Percentiles rank a stretch among this genome's conserved stretches.
phyloP scores from a whole-genome alignment of 2,329 filamentous ascomycete species.

The Dactylellina drechsleri region DNA sequence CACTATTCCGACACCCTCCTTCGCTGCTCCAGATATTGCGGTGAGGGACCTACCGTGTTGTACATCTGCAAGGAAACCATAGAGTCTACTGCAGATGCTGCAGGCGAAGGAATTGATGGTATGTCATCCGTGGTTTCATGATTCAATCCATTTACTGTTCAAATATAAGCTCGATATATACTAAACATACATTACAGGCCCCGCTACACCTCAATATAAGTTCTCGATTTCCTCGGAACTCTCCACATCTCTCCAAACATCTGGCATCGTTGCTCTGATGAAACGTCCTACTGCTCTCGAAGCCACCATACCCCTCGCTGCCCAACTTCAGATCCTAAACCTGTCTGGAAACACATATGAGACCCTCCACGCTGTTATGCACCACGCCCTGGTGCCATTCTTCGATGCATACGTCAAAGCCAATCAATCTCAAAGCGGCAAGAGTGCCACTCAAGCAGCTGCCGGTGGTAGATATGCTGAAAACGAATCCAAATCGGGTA shows the following conservation, averaged over 20 bases:
- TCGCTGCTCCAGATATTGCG: constrained; percentile 87
- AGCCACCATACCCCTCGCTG: constrained; percentile 79
- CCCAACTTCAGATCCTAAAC: constrained; percentile 92
- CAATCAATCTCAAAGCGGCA: constrained; percentile 68
- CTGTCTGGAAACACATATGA: constrained; percentile 89
- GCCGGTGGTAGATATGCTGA: constrained; percentile 71
- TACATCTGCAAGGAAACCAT: constrained; percentile 88
- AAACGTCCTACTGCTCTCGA: constrained; percentile 92
- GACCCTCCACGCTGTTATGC: constrained; percentile 88
- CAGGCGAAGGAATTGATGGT: constrained; percentile 44
- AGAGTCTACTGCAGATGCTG: constrained; percentile 58
- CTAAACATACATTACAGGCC: constrained; percentile 11
- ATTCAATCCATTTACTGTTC: neutral
- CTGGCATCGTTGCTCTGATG: constrained; percentile 85
- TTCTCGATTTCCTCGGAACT: constrained; percentile 87
- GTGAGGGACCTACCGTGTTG: constrained; percentile 84
- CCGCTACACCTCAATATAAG: constrained; percentile 66
- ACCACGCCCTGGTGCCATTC: constrained; percentile 90
- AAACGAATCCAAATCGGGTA: constrained; percentile 66
- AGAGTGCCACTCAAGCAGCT: constrained; percentile 64
- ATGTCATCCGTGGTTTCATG: neutral
- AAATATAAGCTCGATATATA: neutral
- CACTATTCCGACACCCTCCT: constrained; percentile 82
- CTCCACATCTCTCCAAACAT: constrained; percentile 79
- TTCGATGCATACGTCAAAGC: constrained; percentile 95